These are phyloP conservation scores for Pleurotus djamor DNA, from an alignment of 768 basidiomycete species.

Conservation along the genomic window DNA sequence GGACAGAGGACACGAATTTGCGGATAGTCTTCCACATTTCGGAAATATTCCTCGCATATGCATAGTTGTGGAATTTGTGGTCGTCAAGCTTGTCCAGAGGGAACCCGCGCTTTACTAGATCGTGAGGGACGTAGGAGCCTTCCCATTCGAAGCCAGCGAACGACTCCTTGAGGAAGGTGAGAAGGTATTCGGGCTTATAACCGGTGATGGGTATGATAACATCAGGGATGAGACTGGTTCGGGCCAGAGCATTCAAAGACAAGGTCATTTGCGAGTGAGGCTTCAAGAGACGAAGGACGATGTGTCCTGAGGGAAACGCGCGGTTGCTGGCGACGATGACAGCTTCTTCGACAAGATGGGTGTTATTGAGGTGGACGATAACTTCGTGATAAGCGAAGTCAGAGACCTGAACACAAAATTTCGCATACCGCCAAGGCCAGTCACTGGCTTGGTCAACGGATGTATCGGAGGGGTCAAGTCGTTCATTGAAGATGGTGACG, in stretches of 20 bases:
- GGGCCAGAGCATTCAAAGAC: conserved; percentile 22
- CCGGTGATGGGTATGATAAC: conserved; percentile 17
- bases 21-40: conserved; percentile 21
- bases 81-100: conserved; percentile 20
- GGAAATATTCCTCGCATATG: conserved; percentile 20
- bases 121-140: conserved; percentile 22
- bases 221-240: conserved; percentile 19
- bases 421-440: conserved; percentile 32
- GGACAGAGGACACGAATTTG: conserved; percentile 18
- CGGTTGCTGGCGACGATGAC: conserved; percentile 25
- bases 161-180: conserved; percentile 15
- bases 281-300: conserved; percentile 20
- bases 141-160: conserved; percentile 22
- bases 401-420: conserved; percentile 22
- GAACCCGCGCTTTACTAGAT: conserved; percentile 23
- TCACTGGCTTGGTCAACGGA: conserved; percentile 14
- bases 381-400: conserved; percentile 26
- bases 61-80: conserved; percentile 25
- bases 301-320: conserved; percentile 15
- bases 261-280: conserved; percentile 26
- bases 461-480: conserved; percentile 10
- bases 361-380: conserved; percentile 21
- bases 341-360: conserved; percentile 27
- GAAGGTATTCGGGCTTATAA: conserved; percentile 12
- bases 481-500: conserved; percentile 25